Base-by-base conservation (phyloP, 768 basidiomycete species). In the Paxillus involutus region DNA sequence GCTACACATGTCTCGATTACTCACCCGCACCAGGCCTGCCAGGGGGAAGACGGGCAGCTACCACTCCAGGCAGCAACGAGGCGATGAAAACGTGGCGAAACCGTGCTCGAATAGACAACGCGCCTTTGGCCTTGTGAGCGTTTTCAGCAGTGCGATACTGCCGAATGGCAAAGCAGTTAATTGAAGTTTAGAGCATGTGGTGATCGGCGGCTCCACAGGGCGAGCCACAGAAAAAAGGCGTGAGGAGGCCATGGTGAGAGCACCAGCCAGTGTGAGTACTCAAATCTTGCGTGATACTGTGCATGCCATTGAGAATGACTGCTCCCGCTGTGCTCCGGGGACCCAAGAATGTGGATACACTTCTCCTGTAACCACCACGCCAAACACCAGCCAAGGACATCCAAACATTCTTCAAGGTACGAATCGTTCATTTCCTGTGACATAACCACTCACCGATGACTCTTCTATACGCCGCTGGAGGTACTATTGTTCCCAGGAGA, bases 251-350 rank as follows among this genome's bases (percentile, higher is more conserved):
- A 59, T 54, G 51, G 35, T 44, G 39, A 59, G 36, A 45, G 36
- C 32, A 29, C 12, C 17, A 40, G 39, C 39, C 17, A 40, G 17
- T n/a, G n/a, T 21, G 17, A 4, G 37, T 6, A 39, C 46, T 50
- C 44, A 54, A 3, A 36, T 45, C 43, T 57, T 56, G 58, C 54
- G 55, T 53, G 46, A 55, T 37, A 43, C 37, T 47, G 33, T 45
- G 58, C 49, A 51, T 17, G 16, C n/a, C 39, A 17, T 19, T n/a
- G 16, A n/a, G 2, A 19, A 19, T 11, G n/a, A 6, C 17, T 40
- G 4, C 39, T 40, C 17, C 39, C n/a, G 39, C 8, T 19, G 17
- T 40, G 6, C 16, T 17, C 6, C 39, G 39, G 17, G n/a, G 26
- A 26, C 6, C 26, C 26, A 26, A 26, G 26, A 6, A 26, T 26